Conservation (phyloP, 306 rosid species). For the Vicia sativa region DNA sequence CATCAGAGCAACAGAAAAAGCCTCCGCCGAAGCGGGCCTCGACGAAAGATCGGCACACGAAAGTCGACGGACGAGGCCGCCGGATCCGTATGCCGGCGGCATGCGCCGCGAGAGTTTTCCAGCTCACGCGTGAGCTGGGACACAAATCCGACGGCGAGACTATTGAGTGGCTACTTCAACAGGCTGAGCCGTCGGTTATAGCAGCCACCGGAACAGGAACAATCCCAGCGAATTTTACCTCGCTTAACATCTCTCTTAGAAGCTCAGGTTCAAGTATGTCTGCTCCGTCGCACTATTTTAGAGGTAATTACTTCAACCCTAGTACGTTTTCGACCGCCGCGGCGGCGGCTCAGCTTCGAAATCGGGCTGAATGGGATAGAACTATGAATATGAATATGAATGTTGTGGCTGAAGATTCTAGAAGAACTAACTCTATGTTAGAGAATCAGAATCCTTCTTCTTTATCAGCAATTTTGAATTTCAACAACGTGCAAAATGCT, state of each 20-base stretch:
- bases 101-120: slow-evolving; percentile 95
- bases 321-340: slow-evolving; percentile 37
- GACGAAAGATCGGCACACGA: slow-evolving; percentile 88
- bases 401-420: slow-evolving; percentile 48
- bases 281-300: slow-evolving; percentile 81
- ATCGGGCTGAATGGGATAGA: slow-evolving; percentile 55
- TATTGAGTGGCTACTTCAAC: slow-evolving; percentile 94
- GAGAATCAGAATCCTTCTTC: slow-evolving; percentile 49
- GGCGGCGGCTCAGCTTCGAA: slow-evolving; percentile 43
- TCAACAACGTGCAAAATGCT: slow-evolving; percentile 51
- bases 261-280: slow-evolving; percentile 89
- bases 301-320: slow-evolving; percentile 61
- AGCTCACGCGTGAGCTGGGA: slow-evolving; percentile 84
- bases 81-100: slow-evolving; percentile 99
- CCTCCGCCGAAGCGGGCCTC: slow-evolving; percentile 67
- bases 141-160: slow-evolving; percentile 97
- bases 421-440: slow-evolving; percentile 32
- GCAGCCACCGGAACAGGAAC: slow-evolving; percentile 98
- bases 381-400: slow-evolving; percentile 30
- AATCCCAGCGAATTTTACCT: slow-evolving; percentile 89
- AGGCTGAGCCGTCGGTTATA: slow-evolving; percentile 87
- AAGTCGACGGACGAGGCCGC: slow-evolving; percentile 95
- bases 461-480: slow-evolving; percentile 61
- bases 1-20: slow-evolving; percentile 45
- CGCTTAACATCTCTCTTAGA: slow-evolving; percentile 90